A percentile compares a stretch with the other conserved stretches of the same genome.
These are phyloP conservation scores for Isatis tinctoria DNA, from an alignment of 345 rosid species.

Conservation along the genomic window DNA sequence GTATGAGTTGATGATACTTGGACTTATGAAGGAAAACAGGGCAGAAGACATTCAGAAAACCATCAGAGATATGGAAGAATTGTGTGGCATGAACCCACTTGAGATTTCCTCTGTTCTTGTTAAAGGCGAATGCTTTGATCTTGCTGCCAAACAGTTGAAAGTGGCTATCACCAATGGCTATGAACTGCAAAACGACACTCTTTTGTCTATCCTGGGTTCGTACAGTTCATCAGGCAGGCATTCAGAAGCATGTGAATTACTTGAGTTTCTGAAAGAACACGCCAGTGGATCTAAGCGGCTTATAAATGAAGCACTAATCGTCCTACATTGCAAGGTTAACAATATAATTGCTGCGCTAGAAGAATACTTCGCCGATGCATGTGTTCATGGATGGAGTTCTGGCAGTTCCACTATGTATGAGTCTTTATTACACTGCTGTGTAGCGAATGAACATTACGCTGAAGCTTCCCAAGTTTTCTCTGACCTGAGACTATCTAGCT, in stretches of 20 bases:
- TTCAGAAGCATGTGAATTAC: slow-evolving; percentile 73
- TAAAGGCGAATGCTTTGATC: slow-evolving; percentile 80
- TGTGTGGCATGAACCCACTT: slow-evolving; percentile 58
- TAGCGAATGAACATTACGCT: slow-evolving; percentile 46
- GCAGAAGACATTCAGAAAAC: slow-evolving; percentile 55
- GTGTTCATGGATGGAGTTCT: slow-evolving; percentile 40
- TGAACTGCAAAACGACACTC: slow-evolving; percentile 53
- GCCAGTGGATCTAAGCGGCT: slow-evolving; percentile 43
- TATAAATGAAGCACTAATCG: slow-evolving; percentile 63
- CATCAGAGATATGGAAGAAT: slow-evolving; percentile 66
- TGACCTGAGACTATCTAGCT: slow-evolving; percentile 68
- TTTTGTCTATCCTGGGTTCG: slow-evolving; percentile 68
- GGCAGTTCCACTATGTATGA: slow-evolving; percentile 61
- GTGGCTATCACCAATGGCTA: slow-evolving; percentile 46
- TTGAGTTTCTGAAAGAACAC: slow-evolving; percentile 63
- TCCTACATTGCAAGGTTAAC: slow-evolving; percentile 66
- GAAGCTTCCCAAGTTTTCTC: slow-evolving; percentile 87
- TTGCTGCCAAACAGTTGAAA: slow-evolving; percentile 66
- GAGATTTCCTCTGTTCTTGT: slow-evolving; percentile 68
- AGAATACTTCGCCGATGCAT: slow-evolving; percentile 47
- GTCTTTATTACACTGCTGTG: slow-evolving; percentile 66
- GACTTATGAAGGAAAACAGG: slow-evolving; percentile 50
- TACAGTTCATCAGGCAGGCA: slow-evolving; percentile 74
- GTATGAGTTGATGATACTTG: slow-evolving; percentile 53
- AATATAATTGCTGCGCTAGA: slow-evolving; percentile 60